Percentiles rank a stretch among this genome's conserved stretches.
phyloP scores from a whole-genome alignment of 169 alveolate species.

The Theileria sp. region DNA sequence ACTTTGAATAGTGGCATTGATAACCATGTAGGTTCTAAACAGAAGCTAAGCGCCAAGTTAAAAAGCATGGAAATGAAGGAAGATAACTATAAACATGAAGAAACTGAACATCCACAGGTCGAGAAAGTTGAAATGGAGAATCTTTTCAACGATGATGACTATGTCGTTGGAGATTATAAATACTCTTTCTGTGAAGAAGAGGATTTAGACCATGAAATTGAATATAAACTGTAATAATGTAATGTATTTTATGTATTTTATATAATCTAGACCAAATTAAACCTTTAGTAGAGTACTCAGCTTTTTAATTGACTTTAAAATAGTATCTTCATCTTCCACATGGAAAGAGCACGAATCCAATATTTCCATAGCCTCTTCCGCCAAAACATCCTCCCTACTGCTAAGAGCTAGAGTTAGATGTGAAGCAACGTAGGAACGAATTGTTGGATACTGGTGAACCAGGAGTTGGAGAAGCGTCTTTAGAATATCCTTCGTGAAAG shows the following conservation, averaged over 20 bases:
- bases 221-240: neutral
- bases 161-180: conserved; percentile 50
- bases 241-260: neutral
- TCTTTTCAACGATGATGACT: conserved; percentile 37
- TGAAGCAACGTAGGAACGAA: conserved; percentile 36
- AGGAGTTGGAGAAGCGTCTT: conserved; percentile 34
- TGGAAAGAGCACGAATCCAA: conserved; percentile 16
- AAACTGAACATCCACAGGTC: neutral
- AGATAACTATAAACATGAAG: conserved; percentile 21
- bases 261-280: conserved; percentile 7
- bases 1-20: conserved; percentile 1
- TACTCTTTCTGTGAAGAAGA: conserved; percentile 68
- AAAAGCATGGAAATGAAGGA: conserved; percentile 32
- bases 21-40: neutral
- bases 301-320: neutral
- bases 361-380: conserved; percentile 19
- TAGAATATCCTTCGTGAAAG: conserved; percentile 4
- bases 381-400: neutral
- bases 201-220: conserved; percentile 4
- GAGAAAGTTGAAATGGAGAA: conserved; percentile 37
- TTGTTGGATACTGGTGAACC: conserved; percentile 54
- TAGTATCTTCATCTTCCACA: neutral
- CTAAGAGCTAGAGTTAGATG: conserved; percentile 15
- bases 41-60: conserved; percentile 25
- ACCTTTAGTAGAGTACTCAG: conserved; percentile 5